Base-by-base conservation (phyloP, 2,329 filamentous ascomycete genomes). In the Sclerotinia sclerotiorum region DNA sequence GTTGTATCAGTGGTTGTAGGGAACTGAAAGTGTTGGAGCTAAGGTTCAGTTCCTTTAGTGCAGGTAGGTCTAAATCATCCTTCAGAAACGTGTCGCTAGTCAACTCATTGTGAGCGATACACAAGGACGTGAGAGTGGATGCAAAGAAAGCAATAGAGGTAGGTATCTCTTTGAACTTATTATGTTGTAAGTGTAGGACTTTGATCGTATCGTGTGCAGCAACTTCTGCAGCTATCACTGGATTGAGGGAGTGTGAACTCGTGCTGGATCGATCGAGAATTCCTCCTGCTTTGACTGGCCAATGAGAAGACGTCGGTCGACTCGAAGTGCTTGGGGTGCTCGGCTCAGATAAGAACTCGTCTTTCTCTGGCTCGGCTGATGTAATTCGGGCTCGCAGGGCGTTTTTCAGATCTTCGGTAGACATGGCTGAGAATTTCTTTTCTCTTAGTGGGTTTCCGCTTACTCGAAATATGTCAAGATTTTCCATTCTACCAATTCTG, bases 391-490 rank as follows among this genome's bases (percentile, higher is more conserved):
- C 84, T 27, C 86, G 84, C 55, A 97, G 80, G 55, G 89, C 87
- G 54, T 86, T 85, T 79, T 97, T 97, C 70, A 98, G 82, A 66
- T 95, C 91, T 19, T 93, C 90, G 0, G 91, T 93, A 29, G 85
- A 85, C 80, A 96, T 91, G 0, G 87, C 90, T 19, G 94, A 82
- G 73, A 95, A 93, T 77, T 93, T 97, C 77, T 91, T 93, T 77
- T 97, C 93, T 19, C 91, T 85, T 19, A 99, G 81, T 0, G 95
- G 95, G 75, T 99, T 99, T n/a, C 93, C 93, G 55, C 88, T 89
- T 44, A 99, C 82, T 5, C 89, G 88, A 54, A 98, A 85, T 76
- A 89, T 89, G 27, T 88, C 84, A 13, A 99, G 81, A 56, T 81
- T 88, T 7, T 92, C 87, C 93, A 98, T 97, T 35, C 87, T 82